Base-by-base conservation (phyloP, 345 rosid genomes). In the Rhodamnia rubescens region DNA sequence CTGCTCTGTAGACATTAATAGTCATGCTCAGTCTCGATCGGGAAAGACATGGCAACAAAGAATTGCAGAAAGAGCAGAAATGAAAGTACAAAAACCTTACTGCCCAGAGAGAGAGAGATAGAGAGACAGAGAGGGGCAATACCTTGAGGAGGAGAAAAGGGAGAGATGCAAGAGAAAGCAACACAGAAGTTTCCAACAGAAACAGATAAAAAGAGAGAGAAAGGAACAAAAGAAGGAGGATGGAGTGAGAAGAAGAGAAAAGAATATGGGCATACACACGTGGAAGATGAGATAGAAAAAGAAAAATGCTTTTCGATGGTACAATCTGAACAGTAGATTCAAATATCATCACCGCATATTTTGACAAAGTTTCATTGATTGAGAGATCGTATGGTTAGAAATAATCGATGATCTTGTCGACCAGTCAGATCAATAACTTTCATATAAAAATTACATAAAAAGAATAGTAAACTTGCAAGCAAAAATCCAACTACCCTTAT, bases 141-240 rank as follows among this genome's bases (percentile, higher is more conserved):
- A 91, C 91, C 92, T 93, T 88, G 90, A 15, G 24, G 82, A 40
- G 61, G 91, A 86, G 90, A 81, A 89, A 85, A 90, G 87, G 85
- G 36, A 84, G 89, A 86, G 85, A 86, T 81, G 85, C 87, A 82
- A 87, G 85, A 58, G 49, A 61, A 90, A 87, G 89, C 83, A 89
- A 53, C 47, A 9, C 59, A 74, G 82, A 74, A 74, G 86, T 52
- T 50, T 85, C 86, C 56, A 2, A 69, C 78, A 69, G 78, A 36
- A 69, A 64, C 78, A 4, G 44, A 69, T 69, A 18, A 69, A 69
- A 32, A 32, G 47, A 2, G 1, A 6, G 75, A 80, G 57, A 56
- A 42, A 61, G 53, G 87, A 81, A 83, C 53, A 20, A 50, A 69
- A 64, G 36, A 5, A 15, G 75, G 52, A 22, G 84, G 64, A 86